Base-by-base conservation (phyloP, 306 rosid genomes). In the Vigna angularis region DNA sequence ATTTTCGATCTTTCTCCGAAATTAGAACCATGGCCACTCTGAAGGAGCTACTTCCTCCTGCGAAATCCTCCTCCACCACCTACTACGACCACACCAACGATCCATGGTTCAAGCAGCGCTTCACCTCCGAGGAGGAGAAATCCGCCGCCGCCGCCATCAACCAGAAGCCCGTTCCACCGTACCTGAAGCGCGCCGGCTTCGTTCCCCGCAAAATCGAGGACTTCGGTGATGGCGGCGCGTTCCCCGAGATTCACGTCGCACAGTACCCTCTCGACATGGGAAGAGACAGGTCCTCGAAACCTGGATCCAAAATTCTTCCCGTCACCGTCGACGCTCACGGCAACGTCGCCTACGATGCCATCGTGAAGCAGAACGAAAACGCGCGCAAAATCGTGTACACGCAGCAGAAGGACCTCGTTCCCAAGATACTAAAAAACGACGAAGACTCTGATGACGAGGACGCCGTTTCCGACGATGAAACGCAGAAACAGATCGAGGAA, bases 191-290 rank as follows among this genome's bases (percentile, higher is more conserved):
- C 10, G 90, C 89, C 0, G 95, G 98, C 8, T 94, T 94, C 70
- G 91, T 88, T 65, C 98, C 98, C 5, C 80, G 96, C 20, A 94
- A 81, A 76, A 82, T 87, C 1, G 96, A 94, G 77, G 97, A 94
- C 72, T 94, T 90, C 26, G 95, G 98, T 3, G 95, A 90, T 74
- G 97, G 98, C 2, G 98, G 98, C 22, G 92, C 97, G 0, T 92
- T 94, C 48, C 98, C 95, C 0, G 97, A 94, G 91, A 88, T 94
- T 64, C 98, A 92, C 53, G 74, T 94, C 0, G 98, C 97, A 10
- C 97, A 92, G 80, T 94, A 94, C 79, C 98, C 97, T 0, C 95
- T 89, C 7, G 97, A 89, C 73, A 88, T 94, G 95, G 98, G 97
- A 20, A 81, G 97, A 75, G 78, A 89, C 51, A 90, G 77, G 73